Percentiles rank a stretch among this genome's conserved stretches.
phyloP scores from a whole-genome alignment of 202 grass and related monocot genomes.

The Schoenoplectus tabernaemontani region DNA sequence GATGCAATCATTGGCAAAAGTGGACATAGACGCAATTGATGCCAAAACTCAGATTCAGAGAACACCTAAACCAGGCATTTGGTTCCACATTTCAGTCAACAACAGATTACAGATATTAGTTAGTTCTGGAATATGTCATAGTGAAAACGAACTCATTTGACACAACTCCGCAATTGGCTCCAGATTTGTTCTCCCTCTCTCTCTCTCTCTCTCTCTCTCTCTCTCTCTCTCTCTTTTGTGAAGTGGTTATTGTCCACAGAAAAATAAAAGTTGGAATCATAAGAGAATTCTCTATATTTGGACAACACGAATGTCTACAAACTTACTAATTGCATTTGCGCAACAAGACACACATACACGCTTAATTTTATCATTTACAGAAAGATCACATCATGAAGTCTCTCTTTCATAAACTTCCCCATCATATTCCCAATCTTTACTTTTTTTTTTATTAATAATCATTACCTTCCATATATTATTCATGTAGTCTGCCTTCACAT shows the following conservation, averaged over 20 bases:
- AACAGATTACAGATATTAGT: not conserved
- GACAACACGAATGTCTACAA: too few relatives aligned
- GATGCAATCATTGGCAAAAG: not conserved
- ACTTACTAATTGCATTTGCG: too few relatives aligned
- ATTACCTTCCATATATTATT: constrained; percentile 90
- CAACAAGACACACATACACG: not conserved
- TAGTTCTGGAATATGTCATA: not conserved
- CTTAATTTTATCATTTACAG: too few relatives aligned
- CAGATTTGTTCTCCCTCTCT: too few relatives aligned
- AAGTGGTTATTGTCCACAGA: too few relatives aligned
- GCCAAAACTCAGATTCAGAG: not conserved
- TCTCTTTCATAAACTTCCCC: constrained; percentile 53
- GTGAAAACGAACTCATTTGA: not conserved
- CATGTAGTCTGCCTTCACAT: constrained; percentile 75
- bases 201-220: too few relatives aligned
- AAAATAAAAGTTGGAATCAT: too few relatives aligned
- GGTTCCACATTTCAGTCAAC: too few relatives aligned
- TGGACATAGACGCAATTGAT: not conserved
- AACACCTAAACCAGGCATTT: not conserved
- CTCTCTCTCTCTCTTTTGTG: too few relatives aligned
- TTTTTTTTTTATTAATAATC: too few relatives aligned
- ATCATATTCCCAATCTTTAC: constrained; percentile 90
- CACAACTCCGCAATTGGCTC: not conserved
- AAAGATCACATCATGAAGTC: not conserved
- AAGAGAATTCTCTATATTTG: too few relatives aligned